Evolutionary conservation across 1,284 basidiomycete genomes (phyloP), one percentile per base, ranked within the genome.

Genomic region (Leccinum fallax): DNA sequence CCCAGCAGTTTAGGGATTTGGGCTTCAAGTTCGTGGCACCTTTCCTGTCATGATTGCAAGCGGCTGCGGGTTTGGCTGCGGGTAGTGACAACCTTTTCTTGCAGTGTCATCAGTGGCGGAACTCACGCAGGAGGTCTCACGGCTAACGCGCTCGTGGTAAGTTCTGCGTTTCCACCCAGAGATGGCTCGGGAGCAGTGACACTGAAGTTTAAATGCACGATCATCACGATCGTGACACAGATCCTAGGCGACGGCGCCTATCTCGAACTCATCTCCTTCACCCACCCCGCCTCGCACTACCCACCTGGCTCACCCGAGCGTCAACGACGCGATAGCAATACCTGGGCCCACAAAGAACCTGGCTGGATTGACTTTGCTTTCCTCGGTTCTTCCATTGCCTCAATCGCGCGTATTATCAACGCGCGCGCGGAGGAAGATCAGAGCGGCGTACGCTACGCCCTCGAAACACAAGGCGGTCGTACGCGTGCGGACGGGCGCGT

Each of bases 281-380:
- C 79, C 1, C 79, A 85, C 58, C 81, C 83, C 1, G 71, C 77
- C 5, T 78, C 80, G 0, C 71, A 81, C 64, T 88, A 87, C 64
- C 82, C 84, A 2, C 76, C 77, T 1, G 78, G 74, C 6, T 81
- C 82, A 19, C 79, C 81, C 24, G 77, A 76, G 40, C 79, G 81
- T 16, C 57, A 68, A 2, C 70, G 68, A 10, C 81, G 85, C 5
- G 80, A 81, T 16, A 52, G 65, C 2, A 78, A 85, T 64, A 75
- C 75, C 2, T 90, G 88, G 88, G 82, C 83, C 1, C 64, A 71
- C 16, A 84, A 83, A 65, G 30, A 67, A 1, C 81, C 81, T 0
- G 88, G 88, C 10, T 90, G 87, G 86, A 83, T 88, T 62, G 86
- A 88, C 68, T 88, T 79, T 66, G 81, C 85, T 1, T 85, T 85